phyloP scores from a whole-genome alignment of 2,329 filamentous ascomycete species.

The Fusarium nurragi region DNA sequence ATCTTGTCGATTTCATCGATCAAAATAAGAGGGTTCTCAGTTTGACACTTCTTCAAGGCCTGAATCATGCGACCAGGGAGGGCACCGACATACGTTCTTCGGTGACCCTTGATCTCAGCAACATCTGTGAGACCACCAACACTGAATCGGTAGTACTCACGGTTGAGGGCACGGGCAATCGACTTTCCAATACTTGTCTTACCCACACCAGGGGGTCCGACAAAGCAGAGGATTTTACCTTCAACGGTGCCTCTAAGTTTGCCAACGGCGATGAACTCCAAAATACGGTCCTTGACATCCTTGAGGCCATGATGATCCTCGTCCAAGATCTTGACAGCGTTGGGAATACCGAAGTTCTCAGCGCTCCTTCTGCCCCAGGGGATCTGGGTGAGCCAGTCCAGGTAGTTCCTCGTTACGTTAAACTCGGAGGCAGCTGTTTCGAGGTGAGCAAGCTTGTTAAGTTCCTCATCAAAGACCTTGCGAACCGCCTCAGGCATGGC shows the following conservation, averaged over 20 bases:
- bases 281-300: constrained; percentile 97
- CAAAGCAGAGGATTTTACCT: constrained; percentile 97
- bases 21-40: constrained; percentile 94
- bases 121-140: constrained; percentile 97
- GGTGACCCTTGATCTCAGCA: constrained; percentile 97
- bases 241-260: constrained; percentile 97
- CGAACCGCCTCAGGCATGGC: constrained; percentile 97
- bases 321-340: constrained; percentile 89
- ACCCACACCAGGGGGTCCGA: constrained; percentile 95
- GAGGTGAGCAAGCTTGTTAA: constrained; percentile 95
- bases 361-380: constrained; percentile 96
- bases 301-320: constrained; percentile 97
- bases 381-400: constrained; percentile 98
- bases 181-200: constrained; percentile 99
- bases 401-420: constrained; percentile 97
- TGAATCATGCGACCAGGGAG: constrained; percentile 97
- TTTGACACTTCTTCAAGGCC: constrained; percentile 98
- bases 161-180: constrained; percentile 91
- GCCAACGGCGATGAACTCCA: constrained; percentile 98
- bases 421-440: constrained; percentile 98
- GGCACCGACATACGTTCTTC: constrained; percentile 95
- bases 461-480: constrained; percentile 97
- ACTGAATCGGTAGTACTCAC: constrained; percentile 98
- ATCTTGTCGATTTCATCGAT: constrained; percentile 99
- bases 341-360: constrained; percentile 95